Evolutionary conservation across 2,329 filamentous ascomycete genomes (phyloP).

Genomic region (Ophiognomonia clavigignenti-juglandacearum): DNA sequence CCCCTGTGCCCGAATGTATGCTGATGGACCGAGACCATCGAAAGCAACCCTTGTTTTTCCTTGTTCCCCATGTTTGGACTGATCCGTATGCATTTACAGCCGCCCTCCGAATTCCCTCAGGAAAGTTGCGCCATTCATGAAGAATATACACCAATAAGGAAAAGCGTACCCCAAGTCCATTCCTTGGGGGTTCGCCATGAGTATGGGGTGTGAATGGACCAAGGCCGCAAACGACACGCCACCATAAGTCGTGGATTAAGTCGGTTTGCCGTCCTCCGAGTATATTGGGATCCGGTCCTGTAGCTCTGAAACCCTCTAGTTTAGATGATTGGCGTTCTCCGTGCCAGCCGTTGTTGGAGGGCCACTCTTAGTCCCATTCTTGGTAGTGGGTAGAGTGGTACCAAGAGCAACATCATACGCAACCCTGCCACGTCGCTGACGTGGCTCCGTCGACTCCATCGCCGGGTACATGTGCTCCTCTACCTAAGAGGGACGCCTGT

Average conservation of each 20-base stretch:
- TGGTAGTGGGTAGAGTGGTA: not conserved
- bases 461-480: not conserved
- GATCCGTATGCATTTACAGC: slow-evolving; percentile 16
- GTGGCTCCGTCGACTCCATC: not conserved
- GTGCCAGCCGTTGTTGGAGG: too few species aligned
- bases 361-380: too few species aligned
- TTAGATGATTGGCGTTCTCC: too few species aligned
- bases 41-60: slow-evolving; percentile 12
- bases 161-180: not conserved
- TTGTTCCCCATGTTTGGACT: slow-evolving; percentile 9
- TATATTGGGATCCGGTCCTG: too few species aligned
- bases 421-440: too few species aligned
- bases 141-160: slow-evolving; percentile 7
- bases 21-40: slow-evolving; percentile 3
- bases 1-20: slow-evolving; percentile 14
- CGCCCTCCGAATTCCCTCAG: slow-evolving; percentile 2
- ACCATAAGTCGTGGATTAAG: too few species aligned
- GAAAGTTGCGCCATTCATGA: slow-evolving; percentile 1
- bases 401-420: not conserved
- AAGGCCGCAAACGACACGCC: too few species aligned
- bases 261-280: too few species aligned
- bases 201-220: too few species aligned
- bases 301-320: too few species aligned
- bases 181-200: too few species aligned
- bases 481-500: slow-evolving; percentile 52